phyloP scores from a whole-genome alignment of 441 rosid genomes.

The Rhodomyrtus psidioides region DNA sequence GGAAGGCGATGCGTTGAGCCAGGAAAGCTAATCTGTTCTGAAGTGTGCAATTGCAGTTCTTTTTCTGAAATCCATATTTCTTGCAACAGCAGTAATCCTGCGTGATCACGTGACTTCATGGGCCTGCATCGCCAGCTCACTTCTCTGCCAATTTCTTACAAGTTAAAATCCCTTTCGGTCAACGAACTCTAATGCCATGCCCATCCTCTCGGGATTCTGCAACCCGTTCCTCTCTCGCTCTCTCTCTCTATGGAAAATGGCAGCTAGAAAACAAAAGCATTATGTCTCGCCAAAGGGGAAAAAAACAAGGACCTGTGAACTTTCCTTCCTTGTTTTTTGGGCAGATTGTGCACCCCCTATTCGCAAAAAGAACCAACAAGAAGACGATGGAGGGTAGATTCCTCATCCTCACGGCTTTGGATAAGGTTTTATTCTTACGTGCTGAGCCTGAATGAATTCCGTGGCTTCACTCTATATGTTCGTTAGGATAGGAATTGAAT shows the following conservation, averaged over 20 bases:
- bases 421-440: neutral
- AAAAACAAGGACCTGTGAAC: neutral
- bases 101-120: slow-evolving; percentile 44
- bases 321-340: neutral
- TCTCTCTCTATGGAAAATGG: neutral
- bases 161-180: slow-evolving; percentile 39
- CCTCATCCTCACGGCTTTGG: neutral
- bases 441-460: neutral
- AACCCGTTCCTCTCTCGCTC: neutral
- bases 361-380: neutral
- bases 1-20: no score
- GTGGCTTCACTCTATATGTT: neutral
- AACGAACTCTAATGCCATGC: slow-evolving; percentile 18
- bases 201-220: neutral
- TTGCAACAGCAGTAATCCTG: neutral
- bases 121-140: slow-evolving; percentile 76
- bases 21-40: no score
- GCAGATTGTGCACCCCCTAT: neutral
- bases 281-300: neutral
- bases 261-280: neutral
- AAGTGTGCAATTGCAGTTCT: no score
- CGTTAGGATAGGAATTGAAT: neutral
- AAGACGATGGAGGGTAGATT: neutral
- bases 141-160: slow-evolving; percentile 21
- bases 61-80: neutral